phyloP scores from a whole-genome alignment of 2,329 filamentous ascomycete species.

The Hypoxylon sp. region DNA sequence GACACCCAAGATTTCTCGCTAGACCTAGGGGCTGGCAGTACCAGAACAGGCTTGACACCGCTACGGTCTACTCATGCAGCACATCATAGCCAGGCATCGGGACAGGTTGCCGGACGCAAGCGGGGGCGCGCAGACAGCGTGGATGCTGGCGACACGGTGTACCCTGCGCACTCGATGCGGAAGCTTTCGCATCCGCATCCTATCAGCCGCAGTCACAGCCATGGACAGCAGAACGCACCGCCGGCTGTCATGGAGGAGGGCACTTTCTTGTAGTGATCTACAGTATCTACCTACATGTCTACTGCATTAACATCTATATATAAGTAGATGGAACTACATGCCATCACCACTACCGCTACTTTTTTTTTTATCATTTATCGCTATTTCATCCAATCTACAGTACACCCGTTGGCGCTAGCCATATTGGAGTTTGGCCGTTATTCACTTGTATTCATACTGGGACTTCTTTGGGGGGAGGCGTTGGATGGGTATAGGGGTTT shows the following conservation, averaged over 20 bases:
- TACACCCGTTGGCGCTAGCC: constrained; percentile 15
- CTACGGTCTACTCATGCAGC: constrained; percentile 19
- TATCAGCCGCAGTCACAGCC: constrained; percentile 5
- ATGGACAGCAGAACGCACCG: constrained; percentile 35
- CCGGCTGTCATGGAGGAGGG: constrained; percentile 49
- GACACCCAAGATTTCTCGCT: constrained; percentile 43
- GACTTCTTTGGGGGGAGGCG: constrained; percentile 4
- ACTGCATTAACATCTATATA: background rate
- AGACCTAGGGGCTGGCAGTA: constrained; percentile 33
- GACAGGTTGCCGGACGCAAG: constrained; percentile 50
- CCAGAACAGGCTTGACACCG: constrained; percentile 46
- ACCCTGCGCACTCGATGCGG: constrained; percentile 47
- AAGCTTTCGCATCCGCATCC: constrained; percentile 50
- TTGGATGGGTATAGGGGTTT: constrained; percentile 9
- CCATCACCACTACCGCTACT: background rate
- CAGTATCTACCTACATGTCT: background rate
- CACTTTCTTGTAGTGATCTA: constrained; percentile 31
- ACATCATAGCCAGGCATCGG: constrained; percentile 3
- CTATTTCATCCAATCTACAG: constrained; percentile 7
- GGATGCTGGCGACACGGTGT: constrained; percentile 45
- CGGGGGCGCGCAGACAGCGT: constrained; percentile 54
- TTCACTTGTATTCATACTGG: constrained; percentile 20
- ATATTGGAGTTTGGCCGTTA: constrained; percentile 12
- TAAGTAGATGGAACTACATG: background rate
- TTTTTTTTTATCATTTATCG: background rate